Evolutionary conservation across 2,329 filamentous ascomycete genomes (phyloP).

Genomic region (Capronia epimyces): DNA sequence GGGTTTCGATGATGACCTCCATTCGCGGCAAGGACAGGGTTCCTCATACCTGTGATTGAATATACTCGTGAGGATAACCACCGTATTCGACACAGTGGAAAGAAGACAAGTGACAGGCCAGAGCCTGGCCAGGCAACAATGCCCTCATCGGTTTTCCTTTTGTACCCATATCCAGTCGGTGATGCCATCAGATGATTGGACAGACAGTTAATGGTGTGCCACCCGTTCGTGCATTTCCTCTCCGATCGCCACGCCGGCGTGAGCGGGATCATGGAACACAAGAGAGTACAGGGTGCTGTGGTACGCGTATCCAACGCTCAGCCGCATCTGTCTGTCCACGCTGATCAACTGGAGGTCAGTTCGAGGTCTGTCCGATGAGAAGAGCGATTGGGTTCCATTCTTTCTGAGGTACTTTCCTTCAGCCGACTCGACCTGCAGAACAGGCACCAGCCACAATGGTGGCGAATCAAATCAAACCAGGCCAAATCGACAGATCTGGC

Average conservation of each 20-base stretch:
- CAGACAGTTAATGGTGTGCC: no score
- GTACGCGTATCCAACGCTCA: not conserved
- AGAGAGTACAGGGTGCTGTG: not conserved
- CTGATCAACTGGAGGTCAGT: not conserved
- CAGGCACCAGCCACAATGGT: slow-evolving; percentile 12
- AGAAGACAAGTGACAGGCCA: not conserved
- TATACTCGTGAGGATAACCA: not conserved
- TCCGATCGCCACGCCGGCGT: no score
- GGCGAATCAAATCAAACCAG: not conserved
- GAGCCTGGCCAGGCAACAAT: not conserved
- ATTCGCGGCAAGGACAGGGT: not conserved
- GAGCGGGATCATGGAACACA: no score
- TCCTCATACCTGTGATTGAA: not conserved
- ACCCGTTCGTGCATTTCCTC: no score
- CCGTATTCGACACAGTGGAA: not conserved
- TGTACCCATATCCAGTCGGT: no score
- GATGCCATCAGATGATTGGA: no score
- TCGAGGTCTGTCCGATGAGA: not conserved
- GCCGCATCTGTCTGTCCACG: not conserved
- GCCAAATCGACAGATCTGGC: no score
- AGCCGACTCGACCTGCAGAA: not conserved
- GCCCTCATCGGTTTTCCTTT: not conserved
- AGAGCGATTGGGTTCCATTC: not conserved
- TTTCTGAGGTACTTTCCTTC: not conserved
- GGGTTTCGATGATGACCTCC: not conserved